Evolutionary conservation across 2,329 filamentous ascomycete species (phyloP).

Genomic region (Rutstroemia sp.): DNA sequence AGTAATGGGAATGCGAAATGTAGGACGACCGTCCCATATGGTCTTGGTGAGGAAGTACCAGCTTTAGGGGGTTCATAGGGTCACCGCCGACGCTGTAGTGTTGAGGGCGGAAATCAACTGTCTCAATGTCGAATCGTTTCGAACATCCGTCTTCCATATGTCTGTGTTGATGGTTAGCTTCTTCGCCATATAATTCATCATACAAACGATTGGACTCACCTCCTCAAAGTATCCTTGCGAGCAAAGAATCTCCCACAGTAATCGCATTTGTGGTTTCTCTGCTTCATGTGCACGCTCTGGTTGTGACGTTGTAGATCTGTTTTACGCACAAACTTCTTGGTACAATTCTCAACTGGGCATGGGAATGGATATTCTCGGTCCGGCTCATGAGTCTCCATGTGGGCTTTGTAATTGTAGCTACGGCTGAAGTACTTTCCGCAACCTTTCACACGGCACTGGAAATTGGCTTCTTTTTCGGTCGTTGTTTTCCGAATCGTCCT

Average conservation of each 20-base stretch:
- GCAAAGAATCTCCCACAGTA: constrained; percentile 67
- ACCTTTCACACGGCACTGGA: constrained; percentile 57
- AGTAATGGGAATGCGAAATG: constrained; percentile 22
- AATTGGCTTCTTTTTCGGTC: constrained; percentile 63
- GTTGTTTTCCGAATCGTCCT: constrained; percentile 44
- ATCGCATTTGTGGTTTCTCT: constrained; percentile 61
- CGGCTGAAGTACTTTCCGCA: constrained; percentile 77
- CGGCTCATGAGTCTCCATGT: constrained; percentile 77
- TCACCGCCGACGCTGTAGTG: constrained; percentile 16
- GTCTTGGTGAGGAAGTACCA: constrained; percentile 10
- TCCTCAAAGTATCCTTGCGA: constrained; percentile 73
- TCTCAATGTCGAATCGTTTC: constrained; percentile 45
- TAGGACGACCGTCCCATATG: constrained; percentile 19
- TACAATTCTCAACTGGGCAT: constrained; percentile 59
- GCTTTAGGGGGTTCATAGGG: constrained; percentile 11
- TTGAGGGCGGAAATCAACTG: constrained; percentile 27
- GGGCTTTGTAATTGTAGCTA: constrained; percentile 80
- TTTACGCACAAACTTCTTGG: constrained; percentile 71
- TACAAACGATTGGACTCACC: constrained; percentile 39
- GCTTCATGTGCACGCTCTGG: constrained; percentile 66
- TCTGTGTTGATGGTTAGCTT: constrained; percentile 34
- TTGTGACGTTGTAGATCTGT: constrained; percentile 64
- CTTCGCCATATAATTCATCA: not conserved
- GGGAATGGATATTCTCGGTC: constrained; percentile 62
- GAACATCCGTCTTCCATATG: constrained; percentile 73